Conservation (phyloP, 495 filamentous ascomycete species). For the Penicillium daleae region DNA sequence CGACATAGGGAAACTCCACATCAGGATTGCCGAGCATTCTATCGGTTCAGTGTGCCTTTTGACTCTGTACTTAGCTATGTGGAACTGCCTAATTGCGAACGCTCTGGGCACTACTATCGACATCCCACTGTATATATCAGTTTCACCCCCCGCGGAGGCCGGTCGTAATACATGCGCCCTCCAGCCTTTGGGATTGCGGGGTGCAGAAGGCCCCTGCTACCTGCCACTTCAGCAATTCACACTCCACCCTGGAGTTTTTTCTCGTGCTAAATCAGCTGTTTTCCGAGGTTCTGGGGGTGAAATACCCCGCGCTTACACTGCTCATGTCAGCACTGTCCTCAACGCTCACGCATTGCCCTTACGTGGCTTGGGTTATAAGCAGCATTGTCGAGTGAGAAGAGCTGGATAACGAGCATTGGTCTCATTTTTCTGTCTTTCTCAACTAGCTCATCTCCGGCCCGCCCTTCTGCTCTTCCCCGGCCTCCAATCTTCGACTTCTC, state of each 20-base stretch:
- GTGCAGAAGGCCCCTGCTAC: constrained; percentile 19
- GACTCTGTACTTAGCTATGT: background rate
- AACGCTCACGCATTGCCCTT: constrained; percentile 8
- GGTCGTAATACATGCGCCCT: constrained; percentile 12
- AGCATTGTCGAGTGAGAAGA: background rate
- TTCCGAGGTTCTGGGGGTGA: background rate
- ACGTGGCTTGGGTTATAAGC: background rate
- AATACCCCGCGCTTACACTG: constrained; percentile 12
- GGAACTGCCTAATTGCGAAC: background rate
- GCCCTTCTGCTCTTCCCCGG: background rate
- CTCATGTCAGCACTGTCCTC: constrained; percentile 12
- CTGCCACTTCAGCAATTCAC: constrained; percentile 30
- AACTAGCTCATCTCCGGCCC: background rate
- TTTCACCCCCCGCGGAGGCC: constrained; percentile 12
- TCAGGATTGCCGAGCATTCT: constrained; percentile 5
- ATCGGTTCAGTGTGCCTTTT: background rate
- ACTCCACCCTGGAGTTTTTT: background rate
- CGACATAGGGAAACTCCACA: constrained; percentile 1
- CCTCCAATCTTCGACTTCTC: background rate
- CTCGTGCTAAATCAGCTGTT: background rate
- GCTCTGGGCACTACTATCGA: background rate
- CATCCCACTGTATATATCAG: background rate
- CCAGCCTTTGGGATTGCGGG: constrained; percentile 25
- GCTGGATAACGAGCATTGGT: background rate
- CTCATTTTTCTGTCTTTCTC: background rate